Percentiles rank a stretch among this genome's conserved stretches.
Conservation (phyloP, 805 yeast species). For the Yarrowia sp. region DNA sequence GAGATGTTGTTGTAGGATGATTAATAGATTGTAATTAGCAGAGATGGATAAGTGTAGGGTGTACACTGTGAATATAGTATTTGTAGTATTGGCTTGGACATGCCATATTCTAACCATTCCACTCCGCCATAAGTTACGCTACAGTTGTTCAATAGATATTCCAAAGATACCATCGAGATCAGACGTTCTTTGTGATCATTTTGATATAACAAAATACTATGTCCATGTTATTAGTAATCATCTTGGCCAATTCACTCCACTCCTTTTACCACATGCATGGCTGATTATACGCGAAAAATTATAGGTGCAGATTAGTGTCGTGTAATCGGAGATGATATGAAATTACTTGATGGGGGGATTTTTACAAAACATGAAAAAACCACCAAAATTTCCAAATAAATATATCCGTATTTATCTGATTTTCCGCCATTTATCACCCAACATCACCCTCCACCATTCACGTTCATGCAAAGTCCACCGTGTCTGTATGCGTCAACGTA, state of each 20-base stretch:
- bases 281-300: not conserved
- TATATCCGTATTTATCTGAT: not conserved
- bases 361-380: not conserved
- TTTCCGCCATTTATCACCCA: not conserved
- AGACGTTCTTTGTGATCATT: no score
- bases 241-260: no score
- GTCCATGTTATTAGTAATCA: no score
- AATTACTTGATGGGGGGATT: not conserved
- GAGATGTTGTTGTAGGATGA: conserved; percentile 70
- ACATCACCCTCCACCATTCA: not conserved
- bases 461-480: not conserved
- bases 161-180: no score
- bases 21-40: not conserved
- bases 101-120: no score
- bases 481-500: not conserved
- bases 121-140: no score
- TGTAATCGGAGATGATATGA: not conserved
- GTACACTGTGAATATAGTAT: no score
- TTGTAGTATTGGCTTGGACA: no score
- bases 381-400: not conserved
- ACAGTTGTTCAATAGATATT: no score
- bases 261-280: not conserved
- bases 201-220: no score
- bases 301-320: not conserved
- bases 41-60: not conserved